A percentile compares a stretch with the other conserved stretches of the same genome.
These are phyloP conservation scores for Parastagonospora nodorum DNA, from an alignment of 2,329 filamentous ascomycete species.

Conservation along the genomic window DNA sequence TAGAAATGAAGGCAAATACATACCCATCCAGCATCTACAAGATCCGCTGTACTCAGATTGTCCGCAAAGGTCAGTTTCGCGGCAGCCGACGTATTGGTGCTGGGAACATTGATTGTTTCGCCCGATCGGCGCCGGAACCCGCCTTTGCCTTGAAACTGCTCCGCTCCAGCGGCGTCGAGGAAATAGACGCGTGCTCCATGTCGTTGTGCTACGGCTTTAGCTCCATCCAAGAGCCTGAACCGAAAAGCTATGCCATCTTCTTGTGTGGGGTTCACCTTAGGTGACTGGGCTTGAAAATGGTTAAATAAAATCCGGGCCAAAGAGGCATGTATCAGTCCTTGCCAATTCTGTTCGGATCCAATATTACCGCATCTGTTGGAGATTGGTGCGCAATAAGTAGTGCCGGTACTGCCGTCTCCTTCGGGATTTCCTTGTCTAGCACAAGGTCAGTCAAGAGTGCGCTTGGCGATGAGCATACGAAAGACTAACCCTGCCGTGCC, in stretches of 20 bases:
- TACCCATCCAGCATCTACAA: not conserved
- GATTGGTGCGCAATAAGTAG: constrained; percentile 6
- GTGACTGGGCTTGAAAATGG: too few species aligned
- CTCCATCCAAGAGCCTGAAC: constrained; percentile 1
- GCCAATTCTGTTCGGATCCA: constrained; percentile 13
- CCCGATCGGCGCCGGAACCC: not conserved
- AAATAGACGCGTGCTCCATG: not conserved
- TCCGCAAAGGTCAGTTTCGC: not conserved
- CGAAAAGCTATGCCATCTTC: not conserved
- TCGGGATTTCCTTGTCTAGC: not conserved
- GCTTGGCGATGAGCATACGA: not conserved
- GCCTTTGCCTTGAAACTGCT: not conserved
- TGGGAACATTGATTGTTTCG: not conserved
- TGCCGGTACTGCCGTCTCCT: not conserved
- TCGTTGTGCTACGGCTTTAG: not conserved
- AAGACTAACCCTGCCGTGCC: not conserved
- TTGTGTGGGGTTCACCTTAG: not conserved
- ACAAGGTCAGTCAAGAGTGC: not conserved
- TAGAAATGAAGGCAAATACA: not conserved
- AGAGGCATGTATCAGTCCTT: constrained; percentile 2
- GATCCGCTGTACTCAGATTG: not conserved
- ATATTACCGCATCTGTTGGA: not conserved
- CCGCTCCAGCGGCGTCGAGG: not conserved
- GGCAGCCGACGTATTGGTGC: not conserved
- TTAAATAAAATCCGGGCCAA: too few species aligned